Base-by-base conservation (phyloP, 345 rosid genomes). In the Eucalyptus pauciflora region DNA sequence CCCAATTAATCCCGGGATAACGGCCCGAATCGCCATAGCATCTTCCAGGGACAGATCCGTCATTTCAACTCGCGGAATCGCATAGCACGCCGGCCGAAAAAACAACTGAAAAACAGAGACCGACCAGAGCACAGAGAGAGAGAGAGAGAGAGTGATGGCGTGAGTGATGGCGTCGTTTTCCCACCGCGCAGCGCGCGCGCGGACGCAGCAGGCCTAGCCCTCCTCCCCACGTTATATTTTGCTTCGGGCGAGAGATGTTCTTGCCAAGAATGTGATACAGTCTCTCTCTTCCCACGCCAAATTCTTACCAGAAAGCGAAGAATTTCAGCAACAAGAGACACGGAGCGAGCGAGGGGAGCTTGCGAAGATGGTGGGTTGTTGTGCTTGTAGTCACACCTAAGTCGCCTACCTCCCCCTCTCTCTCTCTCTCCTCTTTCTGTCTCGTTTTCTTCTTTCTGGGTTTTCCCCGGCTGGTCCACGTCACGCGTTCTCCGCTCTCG, bases 381-480 rank as follows among this genome's bases (percentile, higher is more conserved):
- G 83, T 20, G 27, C 83, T 76, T 37, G 13, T 37, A 20, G 83
- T 76, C 83, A 18, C 83, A 76, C 83, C 83, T 76, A 76, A 76
- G 83, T 37, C 83, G 83, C 83, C 83, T 76, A 37, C 24, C 48
- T 37, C 17, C 25, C 64, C 5, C 43, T 43, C 45, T 43, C 8
- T 7, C 8, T 7, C 45, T 43, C 8, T 43, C 67, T 58, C 13
- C 1, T 2, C 0, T 10, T 58, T 10, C 64, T 7, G 5, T 8
- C 64, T 27, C 67, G 7, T 11, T 60, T 60, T 18, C 22, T 71
- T 37, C 24, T 71, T 10, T 37, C 25, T 37, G 83, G 83, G 83
- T 76, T 20, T 43, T 76, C 46, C 13, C 48, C 20, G 13, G 16
- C 46, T 37, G 48, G 27, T 20, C 48, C 27, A 6, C 13, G 13